Evolutionary conservation across 2,329 filamentous ascomycete species (phyloP), one percentile per base, ranked within the genome.

Genomic region (Sarocladium brachiariae): DNA sequence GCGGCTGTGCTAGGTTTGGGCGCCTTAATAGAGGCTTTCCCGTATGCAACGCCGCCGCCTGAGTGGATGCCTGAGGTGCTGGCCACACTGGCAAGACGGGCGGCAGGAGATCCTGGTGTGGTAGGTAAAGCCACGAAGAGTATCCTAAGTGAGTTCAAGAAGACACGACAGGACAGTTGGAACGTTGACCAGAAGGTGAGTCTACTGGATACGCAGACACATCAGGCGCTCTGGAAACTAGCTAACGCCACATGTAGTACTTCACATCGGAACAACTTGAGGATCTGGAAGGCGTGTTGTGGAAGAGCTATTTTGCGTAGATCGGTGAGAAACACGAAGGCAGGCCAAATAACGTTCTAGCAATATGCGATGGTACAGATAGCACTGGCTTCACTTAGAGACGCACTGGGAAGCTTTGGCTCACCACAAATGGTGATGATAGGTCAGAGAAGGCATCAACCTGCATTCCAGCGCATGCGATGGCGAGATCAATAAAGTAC

Each of bases 271-370:
- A 97, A 59, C 92, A 99, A 63, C 74, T 99, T 10, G 93, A 97
- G 67, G 92, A 97, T 63, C 69, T 99, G 53, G 91, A 96, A 61
- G 93, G 93, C 49, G 95, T 99, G 45, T 74, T 99, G 49, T 99
- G 93, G 93, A 99, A 99, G 84, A 97, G 92, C 68, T 99, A 99
- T 66, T 99, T 99, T 73, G 95, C 91, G 35, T 96, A 73, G 41
- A 24, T 19, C 7, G 39, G 19, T 4, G 23, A 13, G 19, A 27
- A 25, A 19, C n/a, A 23, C 6, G 14, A 5, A 19, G 8, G 35
- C 35, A 18, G 33, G 14, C 33, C 8, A 13, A 35, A 9, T n/a
- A n/a, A n/a, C n/a, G n/a, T n/a, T n/a, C n/a, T n/a, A n/a, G n/a
- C n/a, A n/a, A n/a, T n/a, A n/a, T n/a, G n/a, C n/a, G n/a, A n/a